Evolutionary conservation across 345 rosid genomes (phyloP), one percentile per base, ranked within the genome.

Genomic region (Sapria himalayana): DNA sequence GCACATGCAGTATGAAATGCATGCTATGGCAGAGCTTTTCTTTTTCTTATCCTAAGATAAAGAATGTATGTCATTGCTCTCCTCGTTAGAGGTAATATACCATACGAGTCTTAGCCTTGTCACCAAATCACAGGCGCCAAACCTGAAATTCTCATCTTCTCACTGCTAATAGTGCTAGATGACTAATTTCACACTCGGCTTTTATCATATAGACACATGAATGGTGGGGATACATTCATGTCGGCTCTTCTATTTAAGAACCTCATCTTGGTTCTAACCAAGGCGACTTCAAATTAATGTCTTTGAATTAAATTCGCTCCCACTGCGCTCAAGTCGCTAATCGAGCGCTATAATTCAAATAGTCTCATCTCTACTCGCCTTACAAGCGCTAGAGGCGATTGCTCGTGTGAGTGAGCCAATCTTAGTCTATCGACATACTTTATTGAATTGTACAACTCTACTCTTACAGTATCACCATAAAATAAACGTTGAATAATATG

Each of bases 331-430:
- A n/a, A n/a, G n/a, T n/a, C n/a, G n/a, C n/a, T n/a, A n/a, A n/a
- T n/a, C n/a, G n/a, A n/a, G n/a, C n/a, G n/a, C n/a, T n/a, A n/a
- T n/a, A n/a, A n/a, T n/a, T n/a, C n/a, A n/a, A n/a, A n/a, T n/a
- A n/a, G 13, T 48, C 52, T 48, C 25, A 37, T 25, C 34, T 37
- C 19, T 48, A 9, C 13, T 37, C 4, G 18, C 25, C 7, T 9
- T 5, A 12, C 8, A 36, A 24, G 25, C 13, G 19, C 19, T 15
- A 48, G 13, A 37, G 43, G 36, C 9, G 17, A 37, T 37, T 37
- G 35, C 43, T 48, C n/a, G 15, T 31, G 25, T 32, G 25, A 45
- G 18, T 45, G 2, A 21, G 5, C 18, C 24, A 32, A 27, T 19
- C 23, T 25, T 10, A 16, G 12, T 36, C n/a, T 37, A 9, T 25